Percentiles rank a stretch among this genome's conserved stretches.
These are phyloP conservation scores for Penicillium sp. DNA, from an alignment of 2,329 filamentous ascomycete genomes.

Conservation along the genomic window DNA sequence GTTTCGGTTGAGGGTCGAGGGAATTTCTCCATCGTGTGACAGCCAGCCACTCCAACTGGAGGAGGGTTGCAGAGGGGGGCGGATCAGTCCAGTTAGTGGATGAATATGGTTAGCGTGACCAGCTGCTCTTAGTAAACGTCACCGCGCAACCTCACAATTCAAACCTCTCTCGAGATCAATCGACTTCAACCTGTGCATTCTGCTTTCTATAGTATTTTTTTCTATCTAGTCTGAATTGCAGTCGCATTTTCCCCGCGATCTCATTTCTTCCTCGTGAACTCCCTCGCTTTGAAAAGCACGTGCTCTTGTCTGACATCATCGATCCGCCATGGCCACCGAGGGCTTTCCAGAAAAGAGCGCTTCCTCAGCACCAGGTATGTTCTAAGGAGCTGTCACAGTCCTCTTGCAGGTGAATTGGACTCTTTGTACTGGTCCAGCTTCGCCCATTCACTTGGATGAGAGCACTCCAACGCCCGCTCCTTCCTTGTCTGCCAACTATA, in stretches of 20 bases:
- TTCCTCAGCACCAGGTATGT: conserved; percentile 32
- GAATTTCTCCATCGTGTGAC: conserved; percentile 16
- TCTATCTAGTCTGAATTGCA: conserved; percentile 12
- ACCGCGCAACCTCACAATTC: conserved; percentile 40
- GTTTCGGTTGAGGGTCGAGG: not conserved
- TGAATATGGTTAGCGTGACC: conserved; percentile 33
- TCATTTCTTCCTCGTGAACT: conserved; percentile 5
- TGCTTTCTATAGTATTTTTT: conserved; percentile 12
- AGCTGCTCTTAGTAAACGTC: conserved; percentile 38
- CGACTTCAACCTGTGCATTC: conserved; percentile 14
- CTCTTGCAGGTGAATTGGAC: conserved; percentile 9
- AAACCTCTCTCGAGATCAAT: conserved; percentile 21
- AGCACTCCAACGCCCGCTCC: not conserved
- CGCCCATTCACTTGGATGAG: not conserved
- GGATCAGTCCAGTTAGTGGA: conserved; percentile 23
- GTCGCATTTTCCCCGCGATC: conserved; percentile 25
- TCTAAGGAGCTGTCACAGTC: not conserved
- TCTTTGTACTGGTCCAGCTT: not conserved
- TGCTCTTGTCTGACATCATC: conserved; percentile 27
- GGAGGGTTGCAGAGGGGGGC: conserved; percentile 17
- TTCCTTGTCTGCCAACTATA: not conserved
- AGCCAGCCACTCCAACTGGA: not conserved
- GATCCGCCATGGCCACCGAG: conserved; percentile 35
- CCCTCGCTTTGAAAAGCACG: conserved; percentile 9
- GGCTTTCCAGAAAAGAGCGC: conserved; percentile 16